These are phyloP conservation scores for Aspergillus intermedius DNA, from an alignment of 2,329 filamentous ascomycete species.

Conservation along the genomic window DNA sequence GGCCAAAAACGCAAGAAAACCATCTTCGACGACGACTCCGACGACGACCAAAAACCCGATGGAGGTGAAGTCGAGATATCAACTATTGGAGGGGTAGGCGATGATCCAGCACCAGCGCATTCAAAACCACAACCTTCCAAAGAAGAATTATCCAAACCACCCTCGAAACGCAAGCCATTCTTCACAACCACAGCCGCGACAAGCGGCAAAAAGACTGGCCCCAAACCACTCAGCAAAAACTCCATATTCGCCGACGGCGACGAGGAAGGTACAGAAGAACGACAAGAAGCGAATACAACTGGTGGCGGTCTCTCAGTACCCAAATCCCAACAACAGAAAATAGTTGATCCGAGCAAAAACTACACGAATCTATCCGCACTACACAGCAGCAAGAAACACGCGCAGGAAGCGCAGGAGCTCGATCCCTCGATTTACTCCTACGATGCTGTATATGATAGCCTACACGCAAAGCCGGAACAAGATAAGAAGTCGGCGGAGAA, in stretches of 20 bases:
- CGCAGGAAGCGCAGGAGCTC: conserved; percentile 37
- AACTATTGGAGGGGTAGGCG: conserved; percentile 33
- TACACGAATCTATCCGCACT: conserved; percentile 43
- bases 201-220: conserved; percentile 16
- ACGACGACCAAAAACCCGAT: conserved; percentile 14
- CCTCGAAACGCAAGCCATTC: conserved; percentile 4
- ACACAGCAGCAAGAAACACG: conserved; percentile 41
- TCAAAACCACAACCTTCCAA: conserved; percentile 12
- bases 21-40: conserved; percentile 41
- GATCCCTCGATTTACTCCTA: conserved; percentile 46
- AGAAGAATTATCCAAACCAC: conserved; percentile 13
- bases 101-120: conserved; percentile 20
- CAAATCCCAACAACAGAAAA: conserved; percentile 8
- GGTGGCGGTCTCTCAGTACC: conserved; percentile 13
- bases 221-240: conserved; percentile 29
- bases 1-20: conserved; percentile 44
- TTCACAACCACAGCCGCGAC: conserved; percentile 27
- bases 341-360: conserved; percentile 13
- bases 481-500: conserved; percentile 17
- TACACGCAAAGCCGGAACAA: conserved; percentile 34
- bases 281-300: not conserved
- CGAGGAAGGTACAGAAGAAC: conserved; percentile 17
- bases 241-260: conserved; percentile 34
- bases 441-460: conserved; percentile 43
- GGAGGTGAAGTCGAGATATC: conserved; percentile 28